Percentiles rank a stretch among this genome's conserved stretches.
Evolutionary conservation across 352 stramenopile genomes (phyloP).

Genomic region (Phytopythium delawarense): DNA sequence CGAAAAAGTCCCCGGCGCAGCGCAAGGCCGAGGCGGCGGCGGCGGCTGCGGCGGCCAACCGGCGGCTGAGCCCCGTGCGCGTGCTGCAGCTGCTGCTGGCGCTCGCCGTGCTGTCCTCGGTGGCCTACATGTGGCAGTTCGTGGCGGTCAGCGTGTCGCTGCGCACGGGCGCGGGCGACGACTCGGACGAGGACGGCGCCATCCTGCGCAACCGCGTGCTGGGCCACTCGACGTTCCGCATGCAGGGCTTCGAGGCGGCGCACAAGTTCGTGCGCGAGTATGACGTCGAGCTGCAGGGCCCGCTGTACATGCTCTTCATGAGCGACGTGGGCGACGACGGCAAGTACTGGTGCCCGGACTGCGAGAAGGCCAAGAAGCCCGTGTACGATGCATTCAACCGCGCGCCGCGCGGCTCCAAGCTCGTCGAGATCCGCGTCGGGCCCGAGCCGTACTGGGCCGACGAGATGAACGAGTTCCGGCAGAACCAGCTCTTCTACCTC

Average conservation of each 20-base stretch:
- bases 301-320: conserved; percentile 77
- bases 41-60: background rate
- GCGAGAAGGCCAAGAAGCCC: conserved; percentile 57
- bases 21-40: conserved; percentile 10
- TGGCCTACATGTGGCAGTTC: conserved; percentile 76
- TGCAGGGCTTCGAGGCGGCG: conserved; percentile 69
- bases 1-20: conserved; percentile 1
- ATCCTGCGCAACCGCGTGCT: conserved; percentile 40
- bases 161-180: conserved; percentile 16
- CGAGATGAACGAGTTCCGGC: conserved; percentile 75
- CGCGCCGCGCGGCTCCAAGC: conserved; percentile 47
- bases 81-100: conserved; percentile 72
- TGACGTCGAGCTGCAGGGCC: conserved; percentile 54
- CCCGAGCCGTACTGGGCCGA: conserved; percentile 55
- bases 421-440: conserved; percentile 75
- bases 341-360: conserved; percentile 83
- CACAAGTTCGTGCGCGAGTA: conserved; percentile 80
- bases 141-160: conserved; percentile 43
- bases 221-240: conserved; percentile 52
- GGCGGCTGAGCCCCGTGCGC: conserved; percentile 45
- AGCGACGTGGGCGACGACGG: conserved; percentile 58
- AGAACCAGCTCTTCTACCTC: conserved; percentile 81
- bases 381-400: conserved; percentile 71
- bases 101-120: conserved; percentile 49
- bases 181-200: conserved; percentile 15